Evolutionary conservation across 1,139 yeast species (phyloP).

Genomic region (Protomyces inouyei): DNA sequence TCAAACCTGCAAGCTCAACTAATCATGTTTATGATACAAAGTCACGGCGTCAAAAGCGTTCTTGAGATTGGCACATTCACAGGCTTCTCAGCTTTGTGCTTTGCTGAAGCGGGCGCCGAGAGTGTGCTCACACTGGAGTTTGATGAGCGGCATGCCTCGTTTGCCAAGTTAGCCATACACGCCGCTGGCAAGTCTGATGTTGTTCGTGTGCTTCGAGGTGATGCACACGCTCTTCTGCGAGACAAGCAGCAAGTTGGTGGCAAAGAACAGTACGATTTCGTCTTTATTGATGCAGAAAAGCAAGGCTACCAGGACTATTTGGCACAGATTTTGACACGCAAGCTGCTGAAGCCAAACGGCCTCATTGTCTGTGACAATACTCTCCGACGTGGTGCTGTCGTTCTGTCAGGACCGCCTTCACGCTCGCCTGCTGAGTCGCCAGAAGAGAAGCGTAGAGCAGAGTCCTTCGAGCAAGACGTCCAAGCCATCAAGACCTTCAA

Average conservation of each 20-base stretch:
- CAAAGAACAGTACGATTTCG: slow-evolving; percentile 4
- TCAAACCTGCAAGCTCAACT: slow-evolving; percentile 18
- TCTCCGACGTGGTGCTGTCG: slow-evolving; percentile 15
- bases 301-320: slow-evolving; percentile 14
- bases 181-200: slow-evolving; percentile 7
- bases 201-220: slow-evolving; percentile 12
- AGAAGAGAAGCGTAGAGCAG: slow-evolving; percentile 5
- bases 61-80: slow-evolving; percentile 24
- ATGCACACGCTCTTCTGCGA: slow-evolving; percentile 6
- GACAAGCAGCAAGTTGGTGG: slow-evolving; percentile 7
- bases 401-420: background rate
- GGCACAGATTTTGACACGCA: background rate
- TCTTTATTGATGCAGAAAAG: slow-evolving; percentile 27
- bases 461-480: slow-evolving; percentile 11
- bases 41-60: background rate
- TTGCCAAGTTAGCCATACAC: slow-evolving; percentile 19
- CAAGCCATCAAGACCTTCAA: slow-evolving; percentile 14
- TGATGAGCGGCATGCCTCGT: slow-evolving; percentile 8
- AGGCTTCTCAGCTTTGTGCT: slow-evolving; percentile 19
- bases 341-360: slow-evolving; percentile 6
- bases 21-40: background rate
- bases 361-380: slow-evolving; percentile 22
- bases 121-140: slow-evolving; percentile 11
- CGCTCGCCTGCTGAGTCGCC: slow-evolving; percentile 12
- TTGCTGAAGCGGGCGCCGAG: slow-evolving; percentile 19